Evolutionary conservation across 495 filamentous ascomycete genomes (phyloP).

Genomic region (Amniculicola lignicola): DNA sequence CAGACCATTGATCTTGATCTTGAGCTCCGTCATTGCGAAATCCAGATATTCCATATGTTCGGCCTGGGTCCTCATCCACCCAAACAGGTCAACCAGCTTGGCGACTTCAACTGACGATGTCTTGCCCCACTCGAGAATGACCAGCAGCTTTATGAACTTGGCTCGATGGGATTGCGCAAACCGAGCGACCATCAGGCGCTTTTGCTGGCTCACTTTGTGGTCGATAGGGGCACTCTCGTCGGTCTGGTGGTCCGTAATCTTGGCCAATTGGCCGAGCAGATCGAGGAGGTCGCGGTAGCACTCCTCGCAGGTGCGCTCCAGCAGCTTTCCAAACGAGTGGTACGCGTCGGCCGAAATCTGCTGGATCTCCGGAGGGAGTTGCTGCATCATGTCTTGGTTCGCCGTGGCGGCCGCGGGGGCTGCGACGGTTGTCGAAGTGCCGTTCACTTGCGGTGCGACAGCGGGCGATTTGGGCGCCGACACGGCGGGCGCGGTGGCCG

Average conservation of each 20-base stretch:
- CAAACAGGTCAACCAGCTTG: constrained; percentile 77
- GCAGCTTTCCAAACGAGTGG: constrained; percentile 63
- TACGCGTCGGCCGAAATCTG: constrained; percentile 73
- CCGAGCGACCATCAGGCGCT: constrained; percentile 73
- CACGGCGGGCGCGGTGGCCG: constrained; percentile 9
- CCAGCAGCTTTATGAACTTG: constrained; percentile 84
- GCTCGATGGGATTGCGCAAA: constrained; percentile 63
- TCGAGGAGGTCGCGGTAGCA: constrained; percentile 73
- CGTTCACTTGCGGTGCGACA: constrained; percentile 12
- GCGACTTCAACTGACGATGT: constrained; percentile 71
- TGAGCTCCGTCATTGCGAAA: constrained; percentile 63
- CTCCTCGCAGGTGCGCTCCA: constrained; percentile 75
- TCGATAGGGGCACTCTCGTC: constrained; percentile 37
- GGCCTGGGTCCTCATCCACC: constrained; percentile 62
- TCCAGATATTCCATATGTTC: constrained; percentile 55
- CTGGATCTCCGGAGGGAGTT: constrained; percentile 64
- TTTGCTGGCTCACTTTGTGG: constrained; percentile 63
- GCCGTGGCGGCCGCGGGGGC: not conserved
- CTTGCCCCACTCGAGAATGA: constrained; percentile 82
- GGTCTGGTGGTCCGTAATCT: constrained; percentile 50
- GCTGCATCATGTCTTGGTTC: constrained; percentile 12
- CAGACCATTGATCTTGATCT: constrained; percentile 58
- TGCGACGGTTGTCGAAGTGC: not conserved
- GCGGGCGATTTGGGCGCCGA: constrained; percentile 1
- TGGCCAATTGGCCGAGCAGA: constrained; percentile 64